These are phyloP conservation scores for Calonectria crousiana DNA, from an alignment of 2,329 filamentous ascomycete species.

Conservation along the genomic window DNA sequence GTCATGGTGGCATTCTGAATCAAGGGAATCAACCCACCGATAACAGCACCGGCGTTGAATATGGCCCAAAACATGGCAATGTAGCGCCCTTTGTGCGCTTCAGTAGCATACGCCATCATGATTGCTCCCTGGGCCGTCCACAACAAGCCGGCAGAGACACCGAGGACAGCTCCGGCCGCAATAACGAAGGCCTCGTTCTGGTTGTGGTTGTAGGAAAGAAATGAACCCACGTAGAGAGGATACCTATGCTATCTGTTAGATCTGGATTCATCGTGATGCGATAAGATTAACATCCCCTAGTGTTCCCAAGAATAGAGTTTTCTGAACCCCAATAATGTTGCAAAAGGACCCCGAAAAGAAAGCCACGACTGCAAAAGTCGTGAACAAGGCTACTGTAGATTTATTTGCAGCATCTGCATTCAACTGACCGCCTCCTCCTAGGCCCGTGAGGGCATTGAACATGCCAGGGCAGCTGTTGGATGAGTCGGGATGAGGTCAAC, in stretches of 20 bases:
- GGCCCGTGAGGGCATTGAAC: conserved; percentile 7
- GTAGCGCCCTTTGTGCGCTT: neutral
- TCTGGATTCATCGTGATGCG: neutral
- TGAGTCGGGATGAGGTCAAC: neutral
- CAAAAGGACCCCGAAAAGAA: conserved; percentile 4
- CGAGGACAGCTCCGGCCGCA: neutral
- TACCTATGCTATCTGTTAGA: neutral
- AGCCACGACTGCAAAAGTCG: neutral
- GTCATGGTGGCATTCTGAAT: neutral
- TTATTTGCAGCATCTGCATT: neutral
- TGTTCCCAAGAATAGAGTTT: neutral
- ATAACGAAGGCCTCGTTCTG: conserved; percentile 1
- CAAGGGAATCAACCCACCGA: neutral
- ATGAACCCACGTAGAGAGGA: neutral
- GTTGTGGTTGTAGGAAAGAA: conserved; percentile 9
- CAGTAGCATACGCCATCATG: neutral
- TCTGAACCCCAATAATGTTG: conserved; percentile 5
- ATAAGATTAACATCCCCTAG: neutral
- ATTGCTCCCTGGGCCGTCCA: conserved; percentile 8
- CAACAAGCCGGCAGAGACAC: neutral
- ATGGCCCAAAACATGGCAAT: conserved; percentile 1
- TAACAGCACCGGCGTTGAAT: neutral
- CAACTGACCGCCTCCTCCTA: neutral
- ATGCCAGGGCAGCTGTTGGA: neutral
- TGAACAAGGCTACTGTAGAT: neutral